These are phyloP conservation scores for Acer yangbiense DNA, from an alignment of 345 rosid species.

Conservation along the genomic window DNA sequence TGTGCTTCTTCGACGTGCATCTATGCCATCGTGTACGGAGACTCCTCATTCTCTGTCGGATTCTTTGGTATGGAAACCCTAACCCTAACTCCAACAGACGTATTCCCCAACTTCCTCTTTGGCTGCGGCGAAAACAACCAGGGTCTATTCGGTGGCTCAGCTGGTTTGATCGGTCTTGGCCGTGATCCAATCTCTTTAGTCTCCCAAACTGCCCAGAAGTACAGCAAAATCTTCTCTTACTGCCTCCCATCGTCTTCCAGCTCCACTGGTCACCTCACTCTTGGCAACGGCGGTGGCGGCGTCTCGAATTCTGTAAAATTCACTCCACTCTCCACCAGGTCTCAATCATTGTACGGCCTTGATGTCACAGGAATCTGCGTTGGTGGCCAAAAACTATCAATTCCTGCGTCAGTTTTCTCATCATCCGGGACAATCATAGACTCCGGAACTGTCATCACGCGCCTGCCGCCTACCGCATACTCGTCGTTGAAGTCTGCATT, in stretches of 20 bases:
- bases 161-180: constrained; percentile 87
- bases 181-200: constrained; percentile 66
- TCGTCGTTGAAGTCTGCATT: constrained; percentile 49
- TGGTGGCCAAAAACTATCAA: constrained; percentile 46
- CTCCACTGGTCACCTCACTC: constrained; percentile 72
- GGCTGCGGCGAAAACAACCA: constrained; percentile 87
- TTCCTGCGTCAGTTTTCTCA: constrained; percentile 52
- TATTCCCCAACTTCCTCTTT: constrained; percentile 46
- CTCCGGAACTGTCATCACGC: constrained; percentile 86
- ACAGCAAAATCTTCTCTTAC: constrained; percentile 75
- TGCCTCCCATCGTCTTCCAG: constrained; percentile 75
- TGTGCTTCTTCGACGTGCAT: constrained; percentile 65
- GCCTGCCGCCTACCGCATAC: constrained; percentile 71
- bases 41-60: constrained; percentile 68
- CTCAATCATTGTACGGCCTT: constrained; percentile 67
- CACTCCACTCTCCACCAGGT: constrained; percentile 54
- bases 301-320: constrained; percentile 43
- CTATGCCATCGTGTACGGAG: constrained; percentile 82
- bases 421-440: constrained; percentile 65
- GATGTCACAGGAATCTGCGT: constrained; percentile 58
- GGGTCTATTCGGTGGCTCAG: constrained; percentile 72
- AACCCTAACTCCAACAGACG: constrained; percentile 52
- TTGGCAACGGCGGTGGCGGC: constrained; percentile 41
- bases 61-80: constrained; percentile 64
- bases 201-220: constrained; percentile 60